Conservation (phyloP, 2,329 filamentous ascomycete species). For the Aspergillus ustus region DNA sequence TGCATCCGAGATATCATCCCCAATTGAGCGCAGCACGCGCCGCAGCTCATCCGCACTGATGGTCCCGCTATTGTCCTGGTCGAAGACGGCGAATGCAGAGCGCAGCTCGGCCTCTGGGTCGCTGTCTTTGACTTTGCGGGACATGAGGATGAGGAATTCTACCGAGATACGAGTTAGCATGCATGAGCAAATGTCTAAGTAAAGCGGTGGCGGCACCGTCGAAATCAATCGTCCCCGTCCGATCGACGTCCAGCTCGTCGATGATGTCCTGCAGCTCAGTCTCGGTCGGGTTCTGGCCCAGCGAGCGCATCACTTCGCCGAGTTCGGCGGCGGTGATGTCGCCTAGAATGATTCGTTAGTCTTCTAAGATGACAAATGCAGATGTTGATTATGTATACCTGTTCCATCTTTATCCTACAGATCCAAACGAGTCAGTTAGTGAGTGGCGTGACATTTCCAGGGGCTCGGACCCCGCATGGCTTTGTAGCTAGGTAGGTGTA, state of each 20-base stretch:
- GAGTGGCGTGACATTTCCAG: not conserved
- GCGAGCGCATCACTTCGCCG: conserved; percentile 3
- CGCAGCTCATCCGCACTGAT: not conserved
- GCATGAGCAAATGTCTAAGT: not conserved
- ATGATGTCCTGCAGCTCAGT: conserved; percentile 3
- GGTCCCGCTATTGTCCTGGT: not conserved
- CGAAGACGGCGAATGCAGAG: not conserved
- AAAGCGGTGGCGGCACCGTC: not conserved
- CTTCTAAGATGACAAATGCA: not conserved
- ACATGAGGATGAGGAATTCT: conserved; percentile 9
- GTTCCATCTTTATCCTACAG: conserved; percentile 5
- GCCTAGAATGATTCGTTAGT: not conserved
- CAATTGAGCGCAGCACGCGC: not conserved
- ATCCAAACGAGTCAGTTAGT: not conserved
- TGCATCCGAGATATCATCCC: not conserved
- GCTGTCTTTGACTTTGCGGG: conserved; percentile 4
- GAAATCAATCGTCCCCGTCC: conserved; percentile 6
- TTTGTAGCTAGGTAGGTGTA: too few species aligned
- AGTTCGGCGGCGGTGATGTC: conserved; percentile 2
- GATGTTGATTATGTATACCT: too few species aligned
- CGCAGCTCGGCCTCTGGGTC: conserved; percentile 3
- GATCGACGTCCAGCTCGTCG: conserved; percentile 1
- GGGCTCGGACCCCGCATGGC: too few species aligned
- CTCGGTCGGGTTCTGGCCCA: conserved; percentile 1
- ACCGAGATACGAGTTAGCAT: not conserved